Percentiles rank a stretch among this genome's conserved stretches.
Conservation (phyloP, 1,139 yeast genomes). For the Kluyveromyces sp. region DNA sequence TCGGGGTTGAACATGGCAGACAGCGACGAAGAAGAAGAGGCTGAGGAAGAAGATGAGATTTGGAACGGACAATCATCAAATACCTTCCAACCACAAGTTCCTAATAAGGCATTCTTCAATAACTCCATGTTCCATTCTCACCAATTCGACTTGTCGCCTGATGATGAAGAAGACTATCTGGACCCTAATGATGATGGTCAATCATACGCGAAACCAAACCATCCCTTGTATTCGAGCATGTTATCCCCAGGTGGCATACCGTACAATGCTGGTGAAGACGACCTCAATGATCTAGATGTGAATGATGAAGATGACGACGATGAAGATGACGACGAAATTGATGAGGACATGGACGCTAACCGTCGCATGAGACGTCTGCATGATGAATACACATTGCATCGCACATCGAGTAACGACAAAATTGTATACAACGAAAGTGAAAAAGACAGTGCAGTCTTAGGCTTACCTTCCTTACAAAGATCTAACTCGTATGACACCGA, state of each 20-base stretch:
- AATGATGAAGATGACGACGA: slow-evolving; percentile 21
- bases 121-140: slow-evolving; percentile 16
- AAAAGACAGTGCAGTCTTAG: slow-evolving; percentile 29
- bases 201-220: slow-evolving; percentile 54
- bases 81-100: slow-evolving; percentile 6
- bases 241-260: slow-evolving; percentile 17
- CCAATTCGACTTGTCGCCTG: slow-evolving; percentile 26
- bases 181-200: slow-evolving; percentile 81
- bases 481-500: slow-evolving; percentile 13
- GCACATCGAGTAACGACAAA: slow-evolving; percentile 37
- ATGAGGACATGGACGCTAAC: slow-evolving; percentile 18
- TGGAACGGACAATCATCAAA: slow-evolving; percentile 10
- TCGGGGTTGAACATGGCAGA: slow-evolving; percentile 50
- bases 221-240: slow-evolving; percentile 45
- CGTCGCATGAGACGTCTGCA: slow-evolving; percentile 5
- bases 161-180: slow-evolving; percentile 54
- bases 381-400: slow-evolving; percentile 32
- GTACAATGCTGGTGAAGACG: slow-evolving; percentile 13
- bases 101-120: slow-evolving; percentile 5
- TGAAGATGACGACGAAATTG: slow-evolving; percentile 19
- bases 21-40: slow-evolving; percentile 33
- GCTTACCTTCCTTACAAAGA: slow-evolving; percentile 25
- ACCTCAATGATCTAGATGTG: slow-evolving; percentile 16
- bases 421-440: slow-evolving; percentile 35
- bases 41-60: slow-evolving; percentile 11